Evolutionary conservation across 2,329 filamentous ascomycete genomes (phyloP), one percentile per base, ranked within the genome.

Genomic region (Lecanicillium sp.): DNA sequence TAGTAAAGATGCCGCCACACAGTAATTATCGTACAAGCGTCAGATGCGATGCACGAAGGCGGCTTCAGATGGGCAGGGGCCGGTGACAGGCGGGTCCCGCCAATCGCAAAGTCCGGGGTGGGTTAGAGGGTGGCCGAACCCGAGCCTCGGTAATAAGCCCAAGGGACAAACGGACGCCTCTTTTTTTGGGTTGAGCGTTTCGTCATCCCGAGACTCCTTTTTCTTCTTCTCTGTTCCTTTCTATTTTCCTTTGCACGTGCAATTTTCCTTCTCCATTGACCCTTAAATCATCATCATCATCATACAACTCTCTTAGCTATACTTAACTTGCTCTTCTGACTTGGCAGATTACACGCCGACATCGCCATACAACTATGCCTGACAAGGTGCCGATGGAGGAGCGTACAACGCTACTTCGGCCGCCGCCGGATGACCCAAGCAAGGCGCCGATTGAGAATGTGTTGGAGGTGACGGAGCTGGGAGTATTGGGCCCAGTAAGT

Each of bases 401-500:
- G 22, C 54, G 60, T 25, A 48, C 58, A n/a, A 65, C 63, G 35
- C 52, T 65, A 16, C 43, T 95, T 47, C 75, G 78, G 52, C 82
- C 86, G 36, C 87, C 85, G 46, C 79, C 83, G 37, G 62, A 78
- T 22, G 80, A 94, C 55, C 65, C 76, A 33, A 72, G 73, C 54
- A 85, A 85, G 60, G 80, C 87, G 18, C 72, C 78, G 12, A 94
- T 96, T 45, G 90, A 96, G 65, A 90, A 94, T 62, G 45, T 85
- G 35, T 74, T 95, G 40, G 88, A 95, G 53, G 70, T 95, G 50
- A 92, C 84, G 4, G 83, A 87, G 48, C 70, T 95, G 37, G 69
- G 69, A 39, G 81, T 84, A 45, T 77, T 92, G 46, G 82, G 83
- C 32, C 82, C 83, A 41, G 83, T 86, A 66, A 57, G 76, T 62